phyloP scores from a whole-genome alignment of 176 grass and related monocot species.

The Lolium perenne region DNA sequence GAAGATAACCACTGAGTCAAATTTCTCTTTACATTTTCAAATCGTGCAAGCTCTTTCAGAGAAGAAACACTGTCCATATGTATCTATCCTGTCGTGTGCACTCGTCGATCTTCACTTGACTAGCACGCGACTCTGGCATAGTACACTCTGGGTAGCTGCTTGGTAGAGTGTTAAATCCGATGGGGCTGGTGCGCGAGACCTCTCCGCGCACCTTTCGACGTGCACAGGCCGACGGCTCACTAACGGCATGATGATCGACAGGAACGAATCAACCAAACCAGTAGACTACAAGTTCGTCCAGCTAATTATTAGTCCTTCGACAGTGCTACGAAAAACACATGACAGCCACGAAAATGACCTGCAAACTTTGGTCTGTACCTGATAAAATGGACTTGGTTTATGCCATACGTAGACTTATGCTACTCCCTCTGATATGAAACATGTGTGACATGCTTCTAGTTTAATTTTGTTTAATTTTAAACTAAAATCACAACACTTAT shows the following conservation, averaged over 20 bases:
- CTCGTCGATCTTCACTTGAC: background rate
- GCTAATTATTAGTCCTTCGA: background rate
- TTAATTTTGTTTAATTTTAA: no score
- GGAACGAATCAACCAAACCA: background rate
- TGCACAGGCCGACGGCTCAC: background rate
- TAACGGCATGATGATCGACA: conserved; percentile 5
- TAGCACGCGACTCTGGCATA: background rate
- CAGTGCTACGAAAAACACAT: background rate
- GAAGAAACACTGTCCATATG: no score
- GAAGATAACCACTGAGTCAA: background rate
- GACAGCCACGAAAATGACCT: background rate
- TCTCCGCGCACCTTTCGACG: no score
- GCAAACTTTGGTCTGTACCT: background rate
- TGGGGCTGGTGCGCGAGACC: no score
- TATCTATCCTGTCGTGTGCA: background rate
- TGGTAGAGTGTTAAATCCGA: background rate
- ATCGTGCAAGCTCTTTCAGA: no score
- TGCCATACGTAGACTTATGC: background rate
- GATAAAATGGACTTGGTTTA: no score
- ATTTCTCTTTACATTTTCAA: background rate
- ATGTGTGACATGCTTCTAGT: no score
- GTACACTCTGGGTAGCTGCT: background rate
- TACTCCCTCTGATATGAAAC: no score
- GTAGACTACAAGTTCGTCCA: background rate
- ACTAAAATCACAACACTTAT: no score